Conservation (phyloP, 2,329 filamentous ascomycete genomes). For the Diplodia mutila region DNA sequence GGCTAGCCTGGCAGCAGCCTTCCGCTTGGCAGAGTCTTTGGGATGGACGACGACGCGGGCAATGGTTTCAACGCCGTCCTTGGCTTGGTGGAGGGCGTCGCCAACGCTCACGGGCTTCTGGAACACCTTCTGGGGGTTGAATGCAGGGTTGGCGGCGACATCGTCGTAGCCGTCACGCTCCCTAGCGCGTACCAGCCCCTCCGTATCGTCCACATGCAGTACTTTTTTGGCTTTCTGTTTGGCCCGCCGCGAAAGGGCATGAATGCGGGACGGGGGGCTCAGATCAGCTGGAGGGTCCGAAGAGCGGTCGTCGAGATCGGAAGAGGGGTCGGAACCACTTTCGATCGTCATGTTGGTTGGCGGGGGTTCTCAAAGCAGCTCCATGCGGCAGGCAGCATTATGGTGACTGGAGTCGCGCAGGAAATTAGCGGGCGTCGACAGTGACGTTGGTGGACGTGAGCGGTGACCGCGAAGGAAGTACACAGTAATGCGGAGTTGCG, state of each 20-base stretch:
- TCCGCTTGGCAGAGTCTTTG: slow-evolving; percentile 35
- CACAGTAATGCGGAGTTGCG: background rate
- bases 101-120: slow-evolving; percentile 30
- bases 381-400: background rate
- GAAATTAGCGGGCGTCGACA: background rate
- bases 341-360: background rate
- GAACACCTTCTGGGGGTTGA: slow-evolving; percentile 36
- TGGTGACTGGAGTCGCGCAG: background rate
- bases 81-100: slow-evolving; percentile 29
- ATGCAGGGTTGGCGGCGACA: slow-evolving; percentile 38
- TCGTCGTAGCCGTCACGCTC: background rate
- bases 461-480: background rate
- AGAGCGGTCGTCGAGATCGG: background rate
- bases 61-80: slow-evolving; percentile 29
- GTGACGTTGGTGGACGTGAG: slow-evolving; percentile 2
- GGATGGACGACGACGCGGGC: slow-evolving; percentile 38
- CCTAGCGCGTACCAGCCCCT: slow-evolving; percentile 11
- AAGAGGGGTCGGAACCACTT: background rate
- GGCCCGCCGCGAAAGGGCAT: slow-evolving; percentile 7
- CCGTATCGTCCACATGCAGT: slow-evolving; percentile 25
- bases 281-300: background rate
- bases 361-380: background rate
- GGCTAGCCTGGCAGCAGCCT: slow-evolving; percentile 39
- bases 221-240: slow-evolving; percentile 25
- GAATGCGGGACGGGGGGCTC: background rate